Evolutionary conservation across 2,329 filamentous ascomycete genomes (phyloP).

Genomic region (Fusarium lyarnte): DNA sequence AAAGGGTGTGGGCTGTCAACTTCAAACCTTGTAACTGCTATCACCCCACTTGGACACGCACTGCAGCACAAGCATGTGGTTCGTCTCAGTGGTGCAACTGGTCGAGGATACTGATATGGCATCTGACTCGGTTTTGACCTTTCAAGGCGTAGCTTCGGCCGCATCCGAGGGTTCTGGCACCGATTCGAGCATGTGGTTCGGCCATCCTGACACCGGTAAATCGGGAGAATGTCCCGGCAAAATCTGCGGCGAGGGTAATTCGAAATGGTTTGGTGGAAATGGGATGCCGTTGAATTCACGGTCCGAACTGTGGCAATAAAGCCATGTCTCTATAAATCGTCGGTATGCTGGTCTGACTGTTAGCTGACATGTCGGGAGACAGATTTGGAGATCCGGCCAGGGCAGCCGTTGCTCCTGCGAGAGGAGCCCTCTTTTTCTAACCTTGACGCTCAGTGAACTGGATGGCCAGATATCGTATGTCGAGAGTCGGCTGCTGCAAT

Average conservation of each 20-base stretch:
- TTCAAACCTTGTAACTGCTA: slow-evolving; percentile 20
- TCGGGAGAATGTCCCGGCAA: slow-evolving; percentile 45
- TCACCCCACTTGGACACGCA: slow-evolving; percentile 40
- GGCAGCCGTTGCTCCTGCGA: slow-evolving; percentile 4
- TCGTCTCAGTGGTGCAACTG: slow-evolving; percentile 34
- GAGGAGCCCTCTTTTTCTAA: slow-evolving; percentile 37
- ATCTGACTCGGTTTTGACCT: slow-evolving; percentile 6
- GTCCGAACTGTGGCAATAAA: slow-evolving; percentile 57
- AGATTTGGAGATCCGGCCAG: slow-evolving; percentile 9
- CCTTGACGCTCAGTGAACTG: slow-evolving; percentile 61
- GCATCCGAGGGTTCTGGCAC: slow-evolving; percentile 40
- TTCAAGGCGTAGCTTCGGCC: slow-evolving; percentile 41
- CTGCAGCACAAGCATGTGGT: slow-evolving; percentile 38
- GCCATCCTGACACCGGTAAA: slow-evolving; percentile 40
- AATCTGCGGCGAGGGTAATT: slow-evolving; percentile 60
- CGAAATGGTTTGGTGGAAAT: slow-evolving; percentile 57
- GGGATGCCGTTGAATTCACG: slow-evolving; percentile 57
- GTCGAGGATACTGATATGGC: slow-evolving; percentile 7
- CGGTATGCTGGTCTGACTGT: slow-evolving; percentile 48
- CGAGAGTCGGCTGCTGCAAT: slow-evolving; percentile 43
- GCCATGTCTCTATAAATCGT: slow-evolving; percentile 59
- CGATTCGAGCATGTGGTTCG: slow-evolving; percentile 36
- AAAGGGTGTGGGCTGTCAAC: slow-evolving; percentile 19
- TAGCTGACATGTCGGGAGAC: slow-evolving; percentile 33
- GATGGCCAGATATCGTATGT: slow-evolving; percentile 60